A percentile compares a stretch with the other conserved stretches of the same genome.
Evolutionary conservation across 768 basidiomycete species (phyloP).

Genomic region (Gautieria morchelliformis): DNA sequence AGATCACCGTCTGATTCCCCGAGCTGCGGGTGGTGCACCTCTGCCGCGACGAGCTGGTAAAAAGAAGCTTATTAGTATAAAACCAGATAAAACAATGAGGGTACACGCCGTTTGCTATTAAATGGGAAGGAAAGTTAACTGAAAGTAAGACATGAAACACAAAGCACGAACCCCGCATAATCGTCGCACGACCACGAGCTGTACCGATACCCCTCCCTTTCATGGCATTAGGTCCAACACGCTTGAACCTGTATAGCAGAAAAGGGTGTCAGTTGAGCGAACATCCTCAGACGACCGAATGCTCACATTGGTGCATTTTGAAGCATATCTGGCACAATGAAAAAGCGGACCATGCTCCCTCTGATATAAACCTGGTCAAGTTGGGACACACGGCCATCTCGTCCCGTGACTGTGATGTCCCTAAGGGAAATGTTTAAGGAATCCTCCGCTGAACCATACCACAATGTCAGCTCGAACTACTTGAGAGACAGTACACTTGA

Average conservation of each 20-base stretch:
- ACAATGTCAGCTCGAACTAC: not conserved
- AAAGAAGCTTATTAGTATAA: slow-evolving; percentile 9
- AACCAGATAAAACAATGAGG: not conserved
- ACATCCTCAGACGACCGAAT: not conserved
- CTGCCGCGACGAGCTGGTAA: slow-evolving; percentile 75
- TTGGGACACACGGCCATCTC: slow-evolving; percentile 97
- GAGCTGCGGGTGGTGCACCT: slow-evolving; percentile 55
- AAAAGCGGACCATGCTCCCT: slow-evolving; percentile 96
- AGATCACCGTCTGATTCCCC: slow-evolving; percentile 72
- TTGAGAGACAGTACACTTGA: not conserved
- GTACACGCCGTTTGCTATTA: slow-evolving; percentile 64
- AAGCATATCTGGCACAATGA: slow-evolving; percentile 99
- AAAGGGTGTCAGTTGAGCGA: not conserved
- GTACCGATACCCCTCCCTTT: slow-evolving; percentile 98
- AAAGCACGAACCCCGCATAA: slow-evolving; percentile 77
- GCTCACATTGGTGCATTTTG: slow-evolving; percentile 97
- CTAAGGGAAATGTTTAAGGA: slow-evolving; percentile 93
- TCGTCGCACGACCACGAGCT: slow-evolving; percentile 96
- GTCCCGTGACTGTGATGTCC: slow-evolving; percentile 95
- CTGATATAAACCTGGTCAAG: slow-evolving; percentile 98
- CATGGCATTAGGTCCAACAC: slow-evolving; percentile 97
- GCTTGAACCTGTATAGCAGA: slow-evolving; percentile 75
- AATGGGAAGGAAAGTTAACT: slow-evolving; percentile 14
- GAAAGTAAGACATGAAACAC: slow-evolving; percentile 7
- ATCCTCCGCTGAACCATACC: slow-evolving; percentile 73